Conservation (phyloP, 1,139 yeast genomes). For the Scheffersomyces lignicola region DNA sequence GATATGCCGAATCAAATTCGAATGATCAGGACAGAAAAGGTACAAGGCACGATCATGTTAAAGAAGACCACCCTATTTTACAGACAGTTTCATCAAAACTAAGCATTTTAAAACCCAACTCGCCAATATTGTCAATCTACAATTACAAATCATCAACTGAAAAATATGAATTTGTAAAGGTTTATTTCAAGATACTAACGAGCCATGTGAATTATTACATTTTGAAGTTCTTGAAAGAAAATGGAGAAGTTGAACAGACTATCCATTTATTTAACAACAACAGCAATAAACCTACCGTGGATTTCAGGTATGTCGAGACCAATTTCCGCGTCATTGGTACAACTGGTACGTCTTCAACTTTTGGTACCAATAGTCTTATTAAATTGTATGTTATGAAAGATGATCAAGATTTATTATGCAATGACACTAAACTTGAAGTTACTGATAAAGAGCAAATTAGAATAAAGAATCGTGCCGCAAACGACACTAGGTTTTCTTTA, state of each 20-base stretch:
- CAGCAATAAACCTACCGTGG: slow-evolving; percentile 36
- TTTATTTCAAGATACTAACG: slow-evolving; percentile 32
- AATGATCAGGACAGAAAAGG: neutral
- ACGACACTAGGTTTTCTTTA: slow-evolving; percentile 7
- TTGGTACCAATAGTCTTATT: slow-evolving; percentile 33
- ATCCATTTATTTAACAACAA: slow-evolving; percentile 28
- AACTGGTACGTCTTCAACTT: slow-evolving; percentile 40
- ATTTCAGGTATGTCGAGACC: slow-evolving; percentile 27
- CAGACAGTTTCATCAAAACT: slow-evolving; percentile 21
- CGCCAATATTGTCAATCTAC: slow-evolving; percentile 34
- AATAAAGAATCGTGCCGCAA: slow-evolving; percentile 8
- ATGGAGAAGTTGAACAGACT: slow-evolving; percentile 10
- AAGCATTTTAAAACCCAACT: slow-evolving; percentile 30
- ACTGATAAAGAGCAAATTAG: slow-evolving; percentile 7
- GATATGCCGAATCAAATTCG: slow-evolving; percentile 9
- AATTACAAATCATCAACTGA: slow-evolving; percentile 12
- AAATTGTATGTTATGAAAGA: slow-evolving; percentile 26
- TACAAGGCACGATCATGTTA: slow-evolving; percentile 4
- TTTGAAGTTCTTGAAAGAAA: slow-evolving; percentile 20
- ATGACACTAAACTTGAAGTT: slow-evolving; percentile 17
- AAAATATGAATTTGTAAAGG: slow-evolving; percentile 28
- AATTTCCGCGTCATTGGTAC: slow-evolving; percentile 36
- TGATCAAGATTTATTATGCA: slow-evolving; percentile 23
- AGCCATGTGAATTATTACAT: slow-evolving; percentile 38
- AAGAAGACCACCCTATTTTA: slow-evolving; percentile 2